Base-by-base conservation (phyloP, 805 yeast species). In the Blastobotrys attinorum region DNA sequence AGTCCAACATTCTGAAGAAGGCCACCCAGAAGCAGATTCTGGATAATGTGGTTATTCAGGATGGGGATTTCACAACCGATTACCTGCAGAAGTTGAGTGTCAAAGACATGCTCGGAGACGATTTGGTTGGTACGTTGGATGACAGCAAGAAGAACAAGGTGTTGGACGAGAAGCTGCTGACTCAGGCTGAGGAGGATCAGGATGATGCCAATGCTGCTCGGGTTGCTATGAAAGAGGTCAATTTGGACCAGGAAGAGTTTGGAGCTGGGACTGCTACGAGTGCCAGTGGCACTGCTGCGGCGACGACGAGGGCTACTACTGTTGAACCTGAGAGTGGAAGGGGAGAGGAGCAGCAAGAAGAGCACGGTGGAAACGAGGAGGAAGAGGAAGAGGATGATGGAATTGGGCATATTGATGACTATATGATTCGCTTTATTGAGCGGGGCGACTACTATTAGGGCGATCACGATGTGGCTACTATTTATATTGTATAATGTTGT, bases 61-160 rank as follows among this genome's bases (percentile, higher is more conserved):
- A 89, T 42, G 98, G 98, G 61, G 97, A 90, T 54, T 92, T 92
- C 65, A 92, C 97, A 0, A 94, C 98, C 0, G 98, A 94, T 61
- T 92, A 89, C 61, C 84, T 94, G 60, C 83, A 88, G 23, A 85
- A 85, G 58, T 69, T 89, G 42, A 83, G 96, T 0, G 90, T 89
- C 4, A 75, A 79, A 47, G 97, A 90, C 59, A 66, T 90, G 49
- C 74, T 90, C 2, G 94, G 94, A 22, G 81, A 77, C 11, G 64
- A 55, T 31, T 49, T 2, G 47, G 61, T 54, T n/a, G 56, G 61
- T 5, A 64, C 62, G 23, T 44, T 31, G 31, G 47, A 40, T 7
- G n/a, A 15, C 35, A 17, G 4, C 25, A 25, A 18, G 49, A 45
- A 46, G 36, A 22, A 37, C 25, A 7, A 11, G 29, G 29, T 25